Conservation (phyloP, 108 stramenopile species). For the Aurantiochytrium sp. region DNA sequence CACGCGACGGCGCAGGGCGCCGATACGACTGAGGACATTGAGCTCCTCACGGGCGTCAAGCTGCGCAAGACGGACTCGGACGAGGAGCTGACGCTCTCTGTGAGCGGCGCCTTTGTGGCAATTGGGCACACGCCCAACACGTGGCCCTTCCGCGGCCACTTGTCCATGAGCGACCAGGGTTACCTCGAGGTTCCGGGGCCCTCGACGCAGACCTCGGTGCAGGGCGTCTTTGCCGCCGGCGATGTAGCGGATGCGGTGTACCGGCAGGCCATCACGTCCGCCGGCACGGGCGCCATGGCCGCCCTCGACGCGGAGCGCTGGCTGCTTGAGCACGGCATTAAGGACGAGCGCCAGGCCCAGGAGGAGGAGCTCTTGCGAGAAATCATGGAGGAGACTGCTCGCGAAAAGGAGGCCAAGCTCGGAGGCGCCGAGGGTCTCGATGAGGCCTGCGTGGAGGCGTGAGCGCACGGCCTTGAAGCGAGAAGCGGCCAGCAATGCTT, state of each 20-base stretch:
- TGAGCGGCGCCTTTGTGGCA: constrained; percentile 84
- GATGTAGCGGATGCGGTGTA: constrained; percentile 87
- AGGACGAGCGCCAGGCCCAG: constrained; percentile 57
- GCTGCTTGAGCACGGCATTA: constrained; percentile 78
- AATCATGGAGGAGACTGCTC: neutral
- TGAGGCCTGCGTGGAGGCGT: neutral
- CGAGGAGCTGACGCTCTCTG: constrained; percentile 53
- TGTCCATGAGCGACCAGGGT: constrained; percentile 77
- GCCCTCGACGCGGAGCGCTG: constrained; percentile 91
- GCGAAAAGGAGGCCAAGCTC: neutral
- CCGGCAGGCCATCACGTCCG: constrained; percentile 88
- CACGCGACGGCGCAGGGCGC: constrained; percentile 37
- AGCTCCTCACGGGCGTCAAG: constrained; percentile 66
- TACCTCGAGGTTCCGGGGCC: constrained; percentile 65
- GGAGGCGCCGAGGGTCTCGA: neutral
- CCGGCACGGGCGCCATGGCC: constrained; percentile 86
- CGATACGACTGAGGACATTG: constrained; percentile 13
- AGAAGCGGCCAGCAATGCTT: too few relatives aligned
- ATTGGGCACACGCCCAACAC: constrained; percentile 91
- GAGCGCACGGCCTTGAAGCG: too few relatives aligned
- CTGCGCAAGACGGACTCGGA: constrained; percentile 64
- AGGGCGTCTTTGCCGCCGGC: constrained; percentile 89
- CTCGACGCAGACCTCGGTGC: constrained; percentile 73
- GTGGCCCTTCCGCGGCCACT: constrained; percentile 67
- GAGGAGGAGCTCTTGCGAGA: neutral